Evolutionary conservation across 768 basidiomycete genomes (phyloP).

Genomic region (Phaeotremella fagi): DNA sequence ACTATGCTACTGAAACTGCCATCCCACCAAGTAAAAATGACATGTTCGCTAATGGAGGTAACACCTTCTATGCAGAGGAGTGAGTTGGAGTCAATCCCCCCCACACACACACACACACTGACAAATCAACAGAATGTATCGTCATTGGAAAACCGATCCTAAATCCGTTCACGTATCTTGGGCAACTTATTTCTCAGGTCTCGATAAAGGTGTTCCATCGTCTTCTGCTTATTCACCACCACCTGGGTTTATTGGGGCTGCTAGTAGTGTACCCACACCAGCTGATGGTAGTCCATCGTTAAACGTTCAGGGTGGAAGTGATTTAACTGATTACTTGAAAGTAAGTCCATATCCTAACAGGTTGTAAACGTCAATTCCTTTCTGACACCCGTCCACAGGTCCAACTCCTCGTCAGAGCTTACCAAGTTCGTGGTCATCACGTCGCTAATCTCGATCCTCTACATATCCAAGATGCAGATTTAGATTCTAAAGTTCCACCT

Average conservation of each 20-base stretch:
- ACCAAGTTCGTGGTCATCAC: slow-evolving; percentile 98
- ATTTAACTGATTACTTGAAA: slow-evolving; percentile 91
- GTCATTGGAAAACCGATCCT: slow-evolving; percentile 70
- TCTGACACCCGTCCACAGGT: too few species aligned
- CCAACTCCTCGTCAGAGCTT: slow-evolving; percentile 94
- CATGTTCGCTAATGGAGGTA: slow-evolving; percentile 84
- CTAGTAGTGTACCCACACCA: slow-evolving; percentile 55
- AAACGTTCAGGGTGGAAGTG: slow-evolving; percentile 56
- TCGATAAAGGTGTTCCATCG: slow-evolving; percentile 73
- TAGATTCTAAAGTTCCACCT: slow-evolving; percentile 69
- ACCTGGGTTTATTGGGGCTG: slow-evolving; percentile 58
- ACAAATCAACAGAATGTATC: slow-evolving; percentile 64
- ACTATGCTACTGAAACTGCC: slow-evolving; percentile 39
- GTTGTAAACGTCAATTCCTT: not conserved
- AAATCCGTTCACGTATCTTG: slow-evolving; percentile 89
- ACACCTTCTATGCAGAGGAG: slow-evolving; percentile 88
- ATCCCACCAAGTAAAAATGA: slow-evolving; percentile 44
- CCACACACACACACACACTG: not conserved
- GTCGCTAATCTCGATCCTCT: slow-evolving; percentile 93
- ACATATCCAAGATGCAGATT: slow-evolving; percentile 84
- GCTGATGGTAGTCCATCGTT: slow-evolving; percentile 76
- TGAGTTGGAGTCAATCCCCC: slow-evolving; percentile 20
- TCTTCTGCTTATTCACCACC: slow-evolving; percentile 76
- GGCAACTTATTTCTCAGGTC: slow-evolving; percentile 87
- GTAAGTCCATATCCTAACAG: slow-evolving; percentile 50